These are phyloP conservation scores for Ustilago sp. DNA, from an alignment of 1,284 basidiomycete genomes.

Conservation along the genomic window DNA sequence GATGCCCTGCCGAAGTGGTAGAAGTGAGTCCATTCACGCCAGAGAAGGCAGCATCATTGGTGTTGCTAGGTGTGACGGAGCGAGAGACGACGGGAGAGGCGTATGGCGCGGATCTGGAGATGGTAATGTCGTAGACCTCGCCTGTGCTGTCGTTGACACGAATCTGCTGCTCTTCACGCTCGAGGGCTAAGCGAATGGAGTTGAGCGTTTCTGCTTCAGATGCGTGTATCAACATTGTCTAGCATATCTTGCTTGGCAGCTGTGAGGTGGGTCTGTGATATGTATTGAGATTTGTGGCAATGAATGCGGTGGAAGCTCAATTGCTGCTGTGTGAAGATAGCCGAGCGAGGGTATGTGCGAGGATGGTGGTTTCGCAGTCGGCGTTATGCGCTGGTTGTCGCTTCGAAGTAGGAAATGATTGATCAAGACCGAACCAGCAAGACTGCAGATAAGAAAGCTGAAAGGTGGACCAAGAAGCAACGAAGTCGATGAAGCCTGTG, in stretches of 20 bases:
- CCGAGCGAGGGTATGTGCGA: background rate
- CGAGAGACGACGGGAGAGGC: conserved; percentile 59
- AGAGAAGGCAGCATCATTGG: conserved; percentile 28
- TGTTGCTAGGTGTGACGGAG: conserved; percentile 48
- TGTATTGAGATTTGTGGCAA: background rate
- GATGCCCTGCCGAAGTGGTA: conserved; percentile 37
- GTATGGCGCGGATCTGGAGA: conserved; percentile 62
- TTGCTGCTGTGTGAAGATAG: background rate
- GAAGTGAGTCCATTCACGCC: conserved; percentile 23
- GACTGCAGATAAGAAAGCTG: background rate
- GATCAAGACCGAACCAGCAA: background rate
- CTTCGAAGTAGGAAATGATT: background rate
- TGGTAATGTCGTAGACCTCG: conserved; percentile 65
- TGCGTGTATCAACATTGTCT: conserved; percentile 50
- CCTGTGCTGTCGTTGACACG: conserved; percentile 61
- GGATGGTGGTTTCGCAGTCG: background rate
- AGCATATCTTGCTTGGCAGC: conserved; percentile 19
- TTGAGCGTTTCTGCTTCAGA: conserved; percentile 58
- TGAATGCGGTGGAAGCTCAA: background rate
- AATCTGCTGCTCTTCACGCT: conserved; percentile 62
- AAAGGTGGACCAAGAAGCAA: background rate
- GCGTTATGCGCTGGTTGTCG: background rate
- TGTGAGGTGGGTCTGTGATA: background rate
- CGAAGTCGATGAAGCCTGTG: background rate
- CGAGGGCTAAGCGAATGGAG: conserved; percentile 59